Evolutionary conservation across 208 protist species (phyloP), one percentile per base, ranked within the genome.

Genomic region (Leishmania lainsoni): DNA sequence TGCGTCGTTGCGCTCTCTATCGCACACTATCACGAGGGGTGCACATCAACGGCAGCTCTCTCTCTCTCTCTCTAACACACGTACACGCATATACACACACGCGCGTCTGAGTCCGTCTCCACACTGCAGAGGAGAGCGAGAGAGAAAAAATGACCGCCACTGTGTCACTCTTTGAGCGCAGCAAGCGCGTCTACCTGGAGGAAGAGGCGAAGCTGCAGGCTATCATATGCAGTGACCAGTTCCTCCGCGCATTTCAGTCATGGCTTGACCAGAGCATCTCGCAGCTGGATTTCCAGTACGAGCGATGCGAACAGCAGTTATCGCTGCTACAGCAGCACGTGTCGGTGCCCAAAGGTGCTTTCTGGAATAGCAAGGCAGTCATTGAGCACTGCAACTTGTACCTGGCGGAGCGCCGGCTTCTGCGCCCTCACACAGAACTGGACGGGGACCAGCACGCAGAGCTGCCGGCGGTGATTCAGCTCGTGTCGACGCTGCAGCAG

Each of bases 361-460:
- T 93, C 84, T 98, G 94, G 94, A 92, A 86, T 76, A 95, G 91
- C 81, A 96, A 97, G 73, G 94, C 93, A 0, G 90, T 98, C 54
- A 95, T 95, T 74, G 86, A 96, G 76, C 94, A 98, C 90, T 97
- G 95, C 85, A 97, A 97, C 70, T 78, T 98, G 71, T 87, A 95
- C 76, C 83, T 98, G 78, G 91, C 86, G 48, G 93, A 97, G 81
- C 85, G 89, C 54, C 88, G 93, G 0, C 81, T 98, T 26, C 80
- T 91, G 52, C 78, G 84, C 48, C 79, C 79, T 2, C 54, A 65
- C 20, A 78, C 75, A 51, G 68, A 86, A 45, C 59, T 81, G 32
- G 81, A 76, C 61, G 74, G 73, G 56, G 75, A 83, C 51, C 61
- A 89, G 78, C 86, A 91, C 51, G 87, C 91, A 26, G 87, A 76